Evolutionary conservation across 805 yeast species (phyloP).

Genomic region (Zygosaccharomyces kombuchaensis): DNA sequence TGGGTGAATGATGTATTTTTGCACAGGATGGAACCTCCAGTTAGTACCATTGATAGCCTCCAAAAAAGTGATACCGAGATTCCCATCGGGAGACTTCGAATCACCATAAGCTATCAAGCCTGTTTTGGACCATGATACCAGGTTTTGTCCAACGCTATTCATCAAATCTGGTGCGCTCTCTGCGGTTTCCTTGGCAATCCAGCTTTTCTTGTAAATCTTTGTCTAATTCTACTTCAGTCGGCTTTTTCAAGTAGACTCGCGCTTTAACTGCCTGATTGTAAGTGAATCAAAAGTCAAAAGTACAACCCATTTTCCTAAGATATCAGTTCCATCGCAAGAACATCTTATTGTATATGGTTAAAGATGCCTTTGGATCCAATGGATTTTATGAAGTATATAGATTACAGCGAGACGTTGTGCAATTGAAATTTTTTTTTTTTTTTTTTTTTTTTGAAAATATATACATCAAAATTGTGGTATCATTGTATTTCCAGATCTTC

Average conservation of each 20-base stretch:
- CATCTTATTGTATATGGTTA: no score
- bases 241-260: background rate
- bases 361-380: background rate
- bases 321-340: background rate
- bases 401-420: background rate
- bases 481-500: background rate
- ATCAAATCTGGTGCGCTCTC: constrained; percentile 8
- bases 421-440: background rate
- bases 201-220: background rate
- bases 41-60: constrained; percentile 69
- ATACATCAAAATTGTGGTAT: background rate
- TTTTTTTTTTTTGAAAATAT: background rate
- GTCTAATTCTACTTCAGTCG: constrained; percentile 12
- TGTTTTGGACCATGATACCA: constrained; percentile 73
- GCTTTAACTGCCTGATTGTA: background rate
- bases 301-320: background rate
- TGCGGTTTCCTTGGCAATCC: background rate
- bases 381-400: no score
- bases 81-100: constrained; percentile 34
- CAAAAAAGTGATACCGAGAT: constrained; percentile 58
- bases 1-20: constrained; percentile 32
- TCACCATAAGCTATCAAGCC: constrained; percentile 76
- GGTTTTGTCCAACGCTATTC: constrained; percentile 18
- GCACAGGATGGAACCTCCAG: constrained; percentile 66
- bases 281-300: background rate